phyloP scores from a whole-genome alignment of 768 basidiomycete species.

The Rhodocollybia butyracea region DNA sequence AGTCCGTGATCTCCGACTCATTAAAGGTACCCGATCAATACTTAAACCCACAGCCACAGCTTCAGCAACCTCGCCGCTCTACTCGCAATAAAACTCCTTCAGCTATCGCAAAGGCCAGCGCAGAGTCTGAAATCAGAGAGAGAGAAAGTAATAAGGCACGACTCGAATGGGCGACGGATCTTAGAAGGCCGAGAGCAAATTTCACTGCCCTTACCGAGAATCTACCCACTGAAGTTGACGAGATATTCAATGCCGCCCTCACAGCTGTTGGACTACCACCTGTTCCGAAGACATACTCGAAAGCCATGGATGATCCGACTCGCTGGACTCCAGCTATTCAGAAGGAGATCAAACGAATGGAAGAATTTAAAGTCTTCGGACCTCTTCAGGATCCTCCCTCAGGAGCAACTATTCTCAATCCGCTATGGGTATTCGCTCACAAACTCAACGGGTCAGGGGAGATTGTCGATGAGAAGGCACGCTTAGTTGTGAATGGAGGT shows the following conservation, averaged over 20 bases:
- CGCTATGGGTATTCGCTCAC: conserved; percentile 1
- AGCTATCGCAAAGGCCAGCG: too few species aligned
- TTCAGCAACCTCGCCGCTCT: too few species aligned
- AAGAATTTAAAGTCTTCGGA: not conserved
- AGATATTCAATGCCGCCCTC: not conserved
- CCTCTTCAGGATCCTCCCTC: not conserved
- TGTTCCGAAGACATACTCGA: not conserved
- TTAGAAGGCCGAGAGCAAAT: too few species aligned
- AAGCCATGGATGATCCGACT: not conserved
- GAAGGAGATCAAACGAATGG: not conserved
- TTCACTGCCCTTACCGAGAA: too few species aligned
- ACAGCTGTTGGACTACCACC: not conserved
- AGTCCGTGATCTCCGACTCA: too few species aligned
- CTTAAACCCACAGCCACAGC: too few species aligned
- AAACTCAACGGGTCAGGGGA: conserved; percentile 14
- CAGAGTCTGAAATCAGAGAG: too few species aligned
- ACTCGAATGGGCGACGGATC: too few species aligned
- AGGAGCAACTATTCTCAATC: not conserved
- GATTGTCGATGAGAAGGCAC: conserved; percentile 16
- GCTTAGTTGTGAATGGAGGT: conserved; percentile 29
- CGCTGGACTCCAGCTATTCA: not conserved
- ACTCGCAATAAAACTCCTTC: too few species aligned
- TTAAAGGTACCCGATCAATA: too few species aligned
- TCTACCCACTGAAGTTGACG: not conserved
- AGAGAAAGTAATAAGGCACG: too few species aligned